phyloP scores from a whole-genome alignment of 2,329 filamentous ascomycete species.

The Rutstroemia sp. region DNA sequence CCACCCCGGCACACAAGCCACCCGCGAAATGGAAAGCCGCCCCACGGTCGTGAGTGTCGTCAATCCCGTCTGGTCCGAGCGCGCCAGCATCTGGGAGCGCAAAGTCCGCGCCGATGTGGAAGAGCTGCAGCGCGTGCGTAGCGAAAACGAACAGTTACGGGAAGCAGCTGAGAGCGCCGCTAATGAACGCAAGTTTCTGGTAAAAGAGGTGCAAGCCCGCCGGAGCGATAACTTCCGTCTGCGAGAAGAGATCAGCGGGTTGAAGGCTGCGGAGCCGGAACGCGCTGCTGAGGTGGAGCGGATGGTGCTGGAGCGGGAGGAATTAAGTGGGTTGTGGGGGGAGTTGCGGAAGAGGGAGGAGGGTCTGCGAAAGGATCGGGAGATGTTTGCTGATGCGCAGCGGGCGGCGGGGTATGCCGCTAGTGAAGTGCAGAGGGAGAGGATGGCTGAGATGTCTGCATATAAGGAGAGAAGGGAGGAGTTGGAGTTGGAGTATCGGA shows the following conservation, averaged over 20 bases:
- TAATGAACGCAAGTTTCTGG: background rate
- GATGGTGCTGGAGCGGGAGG: no score
- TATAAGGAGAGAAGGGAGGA: background rate
- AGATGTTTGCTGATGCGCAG: no score
- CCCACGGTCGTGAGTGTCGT: constrained; percentile 33
- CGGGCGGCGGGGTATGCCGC: no score
- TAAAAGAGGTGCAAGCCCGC: background rate
- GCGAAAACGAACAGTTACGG: background rate
- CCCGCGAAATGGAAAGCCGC: constrained; percentile 37
- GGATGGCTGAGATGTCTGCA: background rate
- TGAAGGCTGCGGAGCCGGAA: no score
- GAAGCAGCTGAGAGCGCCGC: constrained; percentile 1
- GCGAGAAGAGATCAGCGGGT: no score
- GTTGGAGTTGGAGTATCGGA: background rate
- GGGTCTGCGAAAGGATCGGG: no score
- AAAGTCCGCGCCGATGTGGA: constrained; percentile 17
- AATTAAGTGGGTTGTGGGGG: no score
- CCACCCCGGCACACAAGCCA: constrained; percentile 39
- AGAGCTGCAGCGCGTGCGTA: constrained; percentile 10
- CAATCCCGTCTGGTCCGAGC: constrained; percentile 26
- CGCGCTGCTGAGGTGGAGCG: no score
- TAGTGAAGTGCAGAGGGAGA: background rate
- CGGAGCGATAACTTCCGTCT: no score
- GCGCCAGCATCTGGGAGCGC: constrained; percentile 22
- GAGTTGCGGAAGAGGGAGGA: no score